Conservation (phyloP, 345 rosid genomes). For the Reutealis trisperma region DNA sequence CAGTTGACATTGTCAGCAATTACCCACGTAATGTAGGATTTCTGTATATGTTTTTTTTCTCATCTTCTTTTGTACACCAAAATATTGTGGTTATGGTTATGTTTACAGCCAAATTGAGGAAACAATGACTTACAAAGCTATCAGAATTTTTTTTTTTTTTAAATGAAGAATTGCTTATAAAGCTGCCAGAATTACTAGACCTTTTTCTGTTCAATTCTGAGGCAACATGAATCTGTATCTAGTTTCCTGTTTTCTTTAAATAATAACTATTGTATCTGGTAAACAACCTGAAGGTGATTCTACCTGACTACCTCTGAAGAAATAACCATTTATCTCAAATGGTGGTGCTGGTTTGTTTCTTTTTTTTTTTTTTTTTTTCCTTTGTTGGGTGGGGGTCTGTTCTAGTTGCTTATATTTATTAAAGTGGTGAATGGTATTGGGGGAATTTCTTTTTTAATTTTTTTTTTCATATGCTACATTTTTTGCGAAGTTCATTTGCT, state of each 20-base stretch:
- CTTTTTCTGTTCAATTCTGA: not conserved
- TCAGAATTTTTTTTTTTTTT: not conserved
- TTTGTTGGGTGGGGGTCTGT: too few species aligned
- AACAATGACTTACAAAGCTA: conserved; percentile 1
- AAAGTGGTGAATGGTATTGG: not conserved
- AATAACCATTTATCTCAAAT: not conserved
- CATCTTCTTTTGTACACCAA: conserved; percentile 3
- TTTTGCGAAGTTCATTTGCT: not conserved
- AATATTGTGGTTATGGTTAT: not conserved
- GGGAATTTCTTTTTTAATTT: not conserved
- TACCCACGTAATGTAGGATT: conserved; percentile 74
- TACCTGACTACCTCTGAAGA: not conserved
- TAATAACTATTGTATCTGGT: not conserved
- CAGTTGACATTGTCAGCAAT: conserved; percentile 81
- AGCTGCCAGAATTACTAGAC: conserved; percentile 13
- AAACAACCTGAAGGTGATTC: conserved; percentile 10
- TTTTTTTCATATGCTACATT: not conserved
- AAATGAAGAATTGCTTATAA: not conserved
- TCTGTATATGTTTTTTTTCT: conserved; percentile 9
- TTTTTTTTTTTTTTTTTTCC: not conserved
- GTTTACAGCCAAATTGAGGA: conserved; percentile 5
- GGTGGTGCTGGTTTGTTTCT: too few species aligned
- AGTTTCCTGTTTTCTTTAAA: not conserved
- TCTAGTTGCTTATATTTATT: not conserved
- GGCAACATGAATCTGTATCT: conserved; percentile 1